phyloP scores from a whole-genome alignment of 768 basidiomycete species.

The Roridomyces roridus region DNA sequence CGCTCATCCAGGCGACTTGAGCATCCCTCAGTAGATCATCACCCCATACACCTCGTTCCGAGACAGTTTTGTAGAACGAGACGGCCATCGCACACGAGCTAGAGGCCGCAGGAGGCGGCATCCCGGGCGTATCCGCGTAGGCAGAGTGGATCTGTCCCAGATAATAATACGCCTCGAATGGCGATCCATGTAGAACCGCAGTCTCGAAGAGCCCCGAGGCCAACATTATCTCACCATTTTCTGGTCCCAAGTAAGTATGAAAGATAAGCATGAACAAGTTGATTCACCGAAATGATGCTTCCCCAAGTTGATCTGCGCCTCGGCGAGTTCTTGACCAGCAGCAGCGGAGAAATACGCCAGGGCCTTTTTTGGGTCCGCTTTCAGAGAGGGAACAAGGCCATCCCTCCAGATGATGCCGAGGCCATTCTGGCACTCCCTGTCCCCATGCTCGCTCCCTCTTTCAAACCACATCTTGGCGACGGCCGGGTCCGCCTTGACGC shows the following conservation, averaged over 20 bases:
- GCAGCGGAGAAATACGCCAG: constrained; percentile 75
- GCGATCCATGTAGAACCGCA: constrained; percentile 86
- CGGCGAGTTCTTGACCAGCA: constrained; percentile 86
- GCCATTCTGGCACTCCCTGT: constrained; percentile 89
- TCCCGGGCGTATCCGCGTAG: constrained; percentile 50
- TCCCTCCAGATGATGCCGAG: constrained; percentile 94
- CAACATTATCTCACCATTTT: constrained; percentile 65
- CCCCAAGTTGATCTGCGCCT: constrained; percentile 90
- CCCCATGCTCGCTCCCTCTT: constrained; percentile 78
- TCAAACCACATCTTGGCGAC: constrained; percentile 95
- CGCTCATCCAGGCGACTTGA: constrained; percentile 74
- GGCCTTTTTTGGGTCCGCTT: constrained; percentile 69
- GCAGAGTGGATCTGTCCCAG: constrained; percentile 81
- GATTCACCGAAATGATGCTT: constrained; percentile 73
- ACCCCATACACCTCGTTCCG: constrained; percentile 89
- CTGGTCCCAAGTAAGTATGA: constrained; percentile 47
- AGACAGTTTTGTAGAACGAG: constrained; percentile 91
- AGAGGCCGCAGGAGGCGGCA: constrained; percentile 56
- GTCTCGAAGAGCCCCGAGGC: constrained; percentile 83
- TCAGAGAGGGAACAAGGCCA: constrained; percentile 74
- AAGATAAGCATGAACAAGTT: background rate
- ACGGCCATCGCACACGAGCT: constrained; percentile 91
- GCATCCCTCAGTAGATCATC: constrained; percentile 85
- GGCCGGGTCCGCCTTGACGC: constrained; percentile 75
- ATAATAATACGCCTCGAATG: constrained; percentile 95